A percentile compares a stretch with the other conserved stretches of the same genome.
phyloP scores from a whole-genome alignment of 306 rosid genomes.

The Vicia villosa region DNA sequence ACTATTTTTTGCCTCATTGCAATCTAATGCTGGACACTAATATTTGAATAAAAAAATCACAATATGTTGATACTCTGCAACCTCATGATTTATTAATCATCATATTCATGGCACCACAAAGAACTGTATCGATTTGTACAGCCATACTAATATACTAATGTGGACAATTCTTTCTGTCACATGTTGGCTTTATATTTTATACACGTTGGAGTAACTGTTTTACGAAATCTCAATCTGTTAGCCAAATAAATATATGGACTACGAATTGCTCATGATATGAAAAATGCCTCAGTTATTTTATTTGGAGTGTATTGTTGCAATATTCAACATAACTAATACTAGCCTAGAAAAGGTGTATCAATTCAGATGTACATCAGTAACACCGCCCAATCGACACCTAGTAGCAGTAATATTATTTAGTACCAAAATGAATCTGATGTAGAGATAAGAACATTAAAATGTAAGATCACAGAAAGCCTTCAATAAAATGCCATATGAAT shows the following conservation, averaged over 20 bases:
- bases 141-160: background rate
- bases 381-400: background rate
- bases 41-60: background rate
- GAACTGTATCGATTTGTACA: slow-evolving; percentile 19
- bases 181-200: background rate
- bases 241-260: slow-evolving; percentile 25
- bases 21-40: background rate
- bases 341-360: slow-evolving; percentile 19
- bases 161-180: slow-evolving; percentile 12
- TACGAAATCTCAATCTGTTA: slow-evolving; percentile 1
- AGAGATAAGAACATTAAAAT: background rate
- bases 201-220: slow-evolving; percentile 20
- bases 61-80: slow-evolving; percentile 1
- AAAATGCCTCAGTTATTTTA: slow-evolving; percentile 14
- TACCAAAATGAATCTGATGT: background rate
- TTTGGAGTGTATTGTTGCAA: slow-evolving; percentile 9
- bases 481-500: background rate
- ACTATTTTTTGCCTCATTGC: slow-evolving; percentile 13
- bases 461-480: background rate
- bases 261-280: background rate
- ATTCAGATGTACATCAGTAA: background rate
- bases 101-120: background rate
- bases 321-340: slow-evolving; percentile 1
- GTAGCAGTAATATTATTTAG: background rate
- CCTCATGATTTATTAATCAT: background rate